Evolutionary conservation across 2,329 filamentous ascomycete genomes (phyloP).

Genomic region (Dichotomopilus funicola): DNA sequence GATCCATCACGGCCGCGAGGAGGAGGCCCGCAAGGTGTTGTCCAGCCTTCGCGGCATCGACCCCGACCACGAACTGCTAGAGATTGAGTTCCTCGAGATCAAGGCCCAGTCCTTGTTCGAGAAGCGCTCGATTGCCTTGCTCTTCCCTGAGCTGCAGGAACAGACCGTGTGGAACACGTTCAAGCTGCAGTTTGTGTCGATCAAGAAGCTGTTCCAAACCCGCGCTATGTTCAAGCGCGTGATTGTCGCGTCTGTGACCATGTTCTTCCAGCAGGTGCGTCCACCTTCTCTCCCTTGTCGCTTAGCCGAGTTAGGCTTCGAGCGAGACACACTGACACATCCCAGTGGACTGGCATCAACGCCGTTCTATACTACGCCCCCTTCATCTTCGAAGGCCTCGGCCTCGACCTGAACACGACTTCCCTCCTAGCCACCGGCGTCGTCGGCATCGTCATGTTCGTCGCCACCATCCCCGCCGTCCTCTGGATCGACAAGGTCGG

Average conservation of each 20-base stretch:
- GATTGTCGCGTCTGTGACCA: constrained; percentile 54
- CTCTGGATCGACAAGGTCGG: constrained; percentile 60
- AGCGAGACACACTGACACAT: neutral
- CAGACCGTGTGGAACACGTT: constrained; percentile 56
- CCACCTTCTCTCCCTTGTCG: no score
- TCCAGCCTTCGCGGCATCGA: constrained; percentile 57
- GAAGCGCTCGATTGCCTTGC: constrained; percentile 60
- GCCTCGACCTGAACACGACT: constrained; percentile 44
- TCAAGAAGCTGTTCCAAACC: constrained; percentile 57
- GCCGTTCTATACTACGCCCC: constrained; percentile 64
- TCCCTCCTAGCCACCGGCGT: constrained; percentile 64
- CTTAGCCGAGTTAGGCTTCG: no score
- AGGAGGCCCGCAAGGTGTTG: constrained; percentile 58
- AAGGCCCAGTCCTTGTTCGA: constrained; percentile 73
- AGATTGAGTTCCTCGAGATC: constrained; percentile 76
- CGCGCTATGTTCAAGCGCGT: constrained; percentile 62
- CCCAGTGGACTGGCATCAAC: constrained; percentile 44
- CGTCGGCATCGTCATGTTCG: constrained; percentile 63
- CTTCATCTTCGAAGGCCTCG: constrained; percentile 61
- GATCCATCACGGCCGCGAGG: constrained; percentile 61
- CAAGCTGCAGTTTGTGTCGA: constrained; percentile 63
- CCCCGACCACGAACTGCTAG: constrained; percentile 59
- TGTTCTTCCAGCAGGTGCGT: constrained; percentile 54
- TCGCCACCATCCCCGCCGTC: constrained; percentile 61
- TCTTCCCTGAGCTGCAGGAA: constrained; percentile 59